A percentile compares a stretch with the other conserved stretches of the same genome.
These are phyloP conservation scores for Aureobasidium namibiae DNA, from an alignment of 2,329 filamentous ascomycete genomes.

Conservation along the genomic window DNA sequence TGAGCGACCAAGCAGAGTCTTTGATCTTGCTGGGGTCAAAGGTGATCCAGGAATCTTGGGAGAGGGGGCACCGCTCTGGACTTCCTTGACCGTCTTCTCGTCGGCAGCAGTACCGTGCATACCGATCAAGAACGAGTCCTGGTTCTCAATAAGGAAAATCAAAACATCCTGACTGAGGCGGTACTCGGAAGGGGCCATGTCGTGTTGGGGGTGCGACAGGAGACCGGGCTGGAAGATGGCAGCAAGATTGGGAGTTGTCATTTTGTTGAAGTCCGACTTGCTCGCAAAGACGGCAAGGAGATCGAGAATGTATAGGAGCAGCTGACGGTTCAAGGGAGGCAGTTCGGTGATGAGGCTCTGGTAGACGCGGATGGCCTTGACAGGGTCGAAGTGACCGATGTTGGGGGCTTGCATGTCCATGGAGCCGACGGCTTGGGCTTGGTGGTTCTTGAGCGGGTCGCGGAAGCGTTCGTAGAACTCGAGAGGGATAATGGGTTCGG, in stretches of 20 bases:
- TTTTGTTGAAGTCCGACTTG: slow-evolving; percentile 92
- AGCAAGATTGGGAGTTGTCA: slow-evolving; percentile 89
- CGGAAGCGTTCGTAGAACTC: slow-evolving; percentile 90
- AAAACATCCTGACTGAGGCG: slow-evolving; percentile 92
- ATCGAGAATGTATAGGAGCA: slow-evolving; percentile 92
- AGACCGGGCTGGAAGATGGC: slow-evolving; percentile 97
- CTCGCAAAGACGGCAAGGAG: slow-evolving; percentile 93
- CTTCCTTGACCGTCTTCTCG: slow-evolving; percentile 60
- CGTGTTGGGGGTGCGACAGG: slow-evolving; percentile 85
- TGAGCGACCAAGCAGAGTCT: slow-evolving; percentile 60
- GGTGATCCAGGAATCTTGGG: slow-evolving; percentile 42
- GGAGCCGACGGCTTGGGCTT: slow-evolving; percentile 62
- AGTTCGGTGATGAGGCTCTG: slow-evolving; percentile 88
- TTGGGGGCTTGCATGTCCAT: slow-evolving; percentile 57
- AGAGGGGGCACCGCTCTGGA: slow-evolving; percentile 58
- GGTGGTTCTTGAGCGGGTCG: slow-evolving; percentile 63
- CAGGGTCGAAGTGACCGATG: slow-evolving; percentile 64
- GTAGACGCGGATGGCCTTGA: slow-evolving; percentile 70
- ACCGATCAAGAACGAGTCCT: slow-evolving; percentile 95
- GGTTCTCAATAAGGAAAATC: slow-evolving; percentile 96
- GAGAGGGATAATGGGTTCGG: slow-evolving; percentile 91
- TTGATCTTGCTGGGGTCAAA: slow-evolving; percentile 36
- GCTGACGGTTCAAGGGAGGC: slow-evolving; percentile 83
- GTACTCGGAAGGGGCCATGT: slow-evolving; percentile 93
- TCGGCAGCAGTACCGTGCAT: slow-evolving; percentile 99